These are phyloP conservation scores for Triangularia setosa DNA, from an alignment of 2,329 filamentous ascomycete genomes.

Conservation along the genomic window DNA sequence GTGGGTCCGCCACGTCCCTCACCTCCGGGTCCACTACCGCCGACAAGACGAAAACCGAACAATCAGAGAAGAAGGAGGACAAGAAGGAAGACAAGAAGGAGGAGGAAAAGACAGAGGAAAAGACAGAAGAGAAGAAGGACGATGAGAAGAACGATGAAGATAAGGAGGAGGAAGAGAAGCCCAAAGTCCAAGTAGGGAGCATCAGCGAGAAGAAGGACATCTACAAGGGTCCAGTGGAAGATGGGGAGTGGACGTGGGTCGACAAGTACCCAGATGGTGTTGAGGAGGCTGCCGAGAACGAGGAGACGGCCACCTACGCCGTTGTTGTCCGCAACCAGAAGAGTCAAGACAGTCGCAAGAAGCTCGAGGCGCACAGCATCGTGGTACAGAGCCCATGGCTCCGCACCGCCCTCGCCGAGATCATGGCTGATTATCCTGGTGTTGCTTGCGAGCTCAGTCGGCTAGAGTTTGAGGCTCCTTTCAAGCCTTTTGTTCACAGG, in stretches of 20 bases:
- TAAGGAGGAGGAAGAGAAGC: constrained; percentile 23
- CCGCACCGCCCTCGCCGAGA: constrained; percentile 51
- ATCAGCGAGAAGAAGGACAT: constrained; percentile 40
- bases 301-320: constrained; percentile 58
- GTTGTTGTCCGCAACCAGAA: constrained; percentile 56
- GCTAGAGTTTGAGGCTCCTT: constrained; percentile 57
- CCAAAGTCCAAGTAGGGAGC: constrained; percentile 31
- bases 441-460: constrained; percentile 56
- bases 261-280: constrained; percentile 52
- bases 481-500: constrained; percentile 62
- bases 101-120: neutral
- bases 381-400: constrained; percentile 60
- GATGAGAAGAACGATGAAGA: constrained; percentile 3
- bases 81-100: constrained; percentile 1
- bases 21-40: constrained; percentile 16
- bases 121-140: constrained; percentile 4
- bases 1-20: constrained; percentile 17
- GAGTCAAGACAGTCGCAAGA: constrained; percentile 56
- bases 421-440: constrained; percentile 57
- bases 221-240: constrained; percentile 41
- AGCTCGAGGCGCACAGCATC: constrained; percentile 58
- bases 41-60: constrained; percentile 10
- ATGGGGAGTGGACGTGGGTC: constrained; percentile 52
- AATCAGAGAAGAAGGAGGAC: neutral
- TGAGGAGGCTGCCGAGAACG: constrained; percentile 55